Base-by-base conservation (phyloP, 23 red algal species). In the Gracilaria caudata region DNA sequence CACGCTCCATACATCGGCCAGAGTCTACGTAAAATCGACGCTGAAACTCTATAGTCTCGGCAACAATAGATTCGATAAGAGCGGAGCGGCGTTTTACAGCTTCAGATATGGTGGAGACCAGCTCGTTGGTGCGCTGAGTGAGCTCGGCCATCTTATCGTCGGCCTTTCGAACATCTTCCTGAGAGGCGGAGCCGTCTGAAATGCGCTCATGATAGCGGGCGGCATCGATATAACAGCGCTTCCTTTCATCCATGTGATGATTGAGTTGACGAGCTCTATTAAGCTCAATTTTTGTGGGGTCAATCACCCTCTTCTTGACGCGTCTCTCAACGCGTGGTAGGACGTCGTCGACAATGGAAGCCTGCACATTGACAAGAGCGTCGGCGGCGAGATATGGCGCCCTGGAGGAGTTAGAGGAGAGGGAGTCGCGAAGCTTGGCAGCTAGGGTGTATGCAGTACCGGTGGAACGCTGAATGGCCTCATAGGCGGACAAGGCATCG, bases 1-100 rank as follows among this genome's bases (percentile, higher is more conserved):
- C 73, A 10, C 80, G 86, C 12, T 95, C 93, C 64, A 95, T 84
- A 34, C 56, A 54, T 36, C 93, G 93, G 13, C 85, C 76, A 61
- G 93, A 79, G 54, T 95, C 93, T 0, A 64, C 70, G 81, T 89
- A 95, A 77, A 95, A 95, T 9, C 84, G 66, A 41, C 87, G 83
- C 28, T 84, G 81, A 36, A 95, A 89, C 75, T 95, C 93, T 25
- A 95, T 64, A 33, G 81, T 90, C 84, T 95, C 93, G 4, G 93
- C 74, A 49, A 89, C 77, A 21, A 70, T 44, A 10, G 65, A 55
- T 16, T 83, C 68, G 47, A 95, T 58, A n/a, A 95, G 41, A 13
- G 47, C 45, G 28, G 86, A 44, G 10, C 93, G 78, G 36, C 82
- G 54, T 47, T 78, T 84, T 21, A 89, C 63, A 17, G 93, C 79